Conservation (phyloP, 495 filamentous ascomycete genomes). For the Lasiosphaeria ovina region DNA sequence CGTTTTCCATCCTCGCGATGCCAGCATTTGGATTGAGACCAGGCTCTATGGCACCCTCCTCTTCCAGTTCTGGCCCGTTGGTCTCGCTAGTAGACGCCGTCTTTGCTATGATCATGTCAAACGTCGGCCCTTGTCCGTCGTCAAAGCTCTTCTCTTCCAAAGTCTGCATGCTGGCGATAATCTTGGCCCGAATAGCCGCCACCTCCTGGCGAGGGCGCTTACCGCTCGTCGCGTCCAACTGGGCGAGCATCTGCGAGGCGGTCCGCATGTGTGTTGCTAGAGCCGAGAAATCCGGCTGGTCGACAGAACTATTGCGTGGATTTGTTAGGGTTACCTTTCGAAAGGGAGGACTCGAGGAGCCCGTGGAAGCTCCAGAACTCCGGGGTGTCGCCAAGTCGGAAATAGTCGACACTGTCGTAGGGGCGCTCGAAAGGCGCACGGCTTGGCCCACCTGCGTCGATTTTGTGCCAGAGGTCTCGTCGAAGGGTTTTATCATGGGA, state of each 20-base stretch:
- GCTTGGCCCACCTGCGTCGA: slow-evolving; percentile 27
- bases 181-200: slow-evolving; percentile 70
- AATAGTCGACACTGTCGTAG: slow-evolving; percentile 48
- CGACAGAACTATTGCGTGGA: slow-evolving; percentile 43
- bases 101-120: slow-evolving; percentile 69
- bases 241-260: slow-evolving; percentile 74
- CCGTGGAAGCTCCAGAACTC: slow-evolving; percentile 53
- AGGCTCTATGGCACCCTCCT: slow-evolving; percentile 38
- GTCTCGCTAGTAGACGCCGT: slow-evolving; percentile 38
- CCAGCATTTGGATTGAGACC: slow-evolving; percentile 61
- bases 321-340: slow-evolving; percentile 49
- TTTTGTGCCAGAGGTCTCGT: slow-evolving; percentile 25
- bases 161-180: slow-evolving; percentile 80
- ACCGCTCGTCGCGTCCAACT: slow-evolving; percentile 68
- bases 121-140: slow-evolving; percentile 60
- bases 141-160: slow-evolving; percentile 79
- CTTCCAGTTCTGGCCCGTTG: slow-evolving; percentile 33
- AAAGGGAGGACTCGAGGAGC: slow-evolving; percentile 57
- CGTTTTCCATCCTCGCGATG: slow-evolving; percentile 76
- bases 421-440: slow-evolving; percentile 55
- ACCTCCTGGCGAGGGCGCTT: slow-evolving; percentile 71
- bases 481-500: slow-evolving; percentile 55
- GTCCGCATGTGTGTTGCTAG: slow-evolving; percentile 77
- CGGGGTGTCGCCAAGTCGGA: slow-evolving; percentile 56
- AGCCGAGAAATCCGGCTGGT: slow-evolving; percentile 69